Percentiles rank a stretch among this genome's conserved stretches.
Conservation (phyloP, 2,329 filamentous ascomycete genomes). For the Talaromyces sp. region DNA sequence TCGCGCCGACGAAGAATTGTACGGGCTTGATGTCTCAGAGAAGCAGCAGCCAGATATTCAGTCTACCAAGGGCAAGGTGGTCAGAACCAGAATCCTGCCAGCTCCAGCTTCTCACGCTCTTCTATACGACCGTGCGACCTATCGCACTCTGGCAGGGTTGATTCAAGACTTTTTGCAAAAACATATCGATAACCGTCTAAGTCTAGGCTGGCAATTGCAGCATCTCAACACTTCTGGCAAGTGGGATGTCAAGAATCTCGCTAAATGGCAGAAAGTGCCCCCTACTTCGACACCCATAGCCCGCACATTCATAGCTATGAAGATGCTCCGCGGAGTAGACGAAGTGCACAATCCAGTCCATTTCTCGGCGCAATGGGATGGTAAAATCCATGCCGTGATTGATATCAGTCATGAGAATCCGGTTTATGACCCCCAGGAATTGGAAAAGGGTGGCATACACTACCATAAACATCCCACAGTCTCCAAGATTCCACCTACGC, state of each 20-base stretch:
- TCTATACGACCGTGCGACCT: constrained; percentile 73
- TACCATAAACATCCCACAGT: constrained; percentile 90
- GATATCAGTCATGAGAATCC: constrained; percentile 90
- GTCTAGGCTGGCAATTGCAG: constrained; percentile 85
- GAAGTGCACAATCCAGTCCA: constrained; percentile 71
- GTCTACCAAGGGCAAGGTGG: constrained; percentile 36
- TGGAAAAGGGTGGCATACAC: constrained; percentile 64
- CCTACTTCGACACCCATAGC: constrained; percentile 78
- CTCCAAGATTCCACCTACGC: constrained; percentile 77
- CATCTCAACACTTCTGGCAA: constrained; percentile 86
- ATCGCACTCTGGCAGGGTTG: constrained; percentile 72
- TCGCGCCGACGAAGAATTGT: constrained; percentile 29
- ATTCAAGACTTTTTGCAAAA: constrained; percentile 76
- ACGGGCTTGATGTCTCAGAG: constrained; percentile 23
- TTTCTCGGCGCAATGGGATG: constrained; percentile 67
- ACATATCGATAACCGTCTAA: constrained; percentile 73
- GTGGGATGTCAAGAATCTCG: constrained; percentile 96
- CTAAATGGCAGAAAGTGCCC: constrained; percentile 78
- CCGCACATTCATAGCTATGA: constrained; percentile 80
- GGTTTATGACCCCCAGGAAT: constrained; percentile 74
- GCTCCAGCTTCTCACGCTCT: constrained; percentile 78
- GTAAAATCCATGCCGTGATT: constrained; percentile 69
- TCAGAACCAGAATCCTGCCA: constrained; percentile 70
- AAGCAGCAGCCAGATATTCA: constrained; percentile 10
- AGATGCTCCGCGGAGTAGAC: constrained; percentile 88